These are phyloP conservation scores for Tetrapisispora phaffii DNA, from an alignment of 805 yeast genomes.

Conservation along the genomic window DNA sequence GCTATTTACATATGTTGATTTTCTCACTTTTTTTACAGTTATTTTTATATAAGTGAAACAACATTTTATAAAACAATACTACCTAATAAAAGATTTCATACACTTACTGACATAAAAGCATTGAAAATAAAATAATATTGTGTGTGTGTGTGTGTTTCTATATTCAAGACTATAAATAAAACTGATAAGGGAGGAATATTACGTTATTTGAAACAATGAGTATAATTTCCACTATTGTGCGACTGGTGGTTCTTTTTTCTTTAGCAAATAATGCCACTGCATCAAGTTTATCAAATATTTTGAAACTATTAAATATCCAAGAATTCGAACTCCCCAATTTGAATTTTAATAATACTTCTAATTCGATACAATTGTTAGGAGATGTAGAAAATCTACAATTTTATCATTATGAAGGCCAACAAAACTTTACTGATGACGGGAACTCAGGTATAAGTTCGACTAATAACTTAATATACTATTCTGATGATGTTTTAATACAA, in stretches of 20 bases:
- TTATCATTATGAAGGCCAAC: constrained; percentile 24
- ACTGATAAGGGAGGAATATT: too few species aligned
- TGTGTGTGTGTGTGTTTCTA: too few species aligned
- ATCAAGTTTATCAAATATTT: constrained; percentile 15
- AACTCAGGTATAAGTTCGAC: constrained; percentile 1
- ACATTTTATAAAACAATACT: too few species aligned
- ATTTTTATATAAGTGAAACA: too few species aligned
- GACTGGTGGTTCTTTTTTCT: background rate
- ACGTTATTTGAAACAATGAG: background rate
- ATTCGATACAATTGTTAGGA: constrained; percentile 18
- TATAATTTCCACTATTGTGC: background rate
- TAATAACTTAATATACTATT: constrained; percentile 18
- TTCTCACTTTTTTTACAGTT: too few species aligned
- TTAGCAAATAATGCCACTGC: constrained; percentile 1
- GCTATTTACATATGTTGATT: too few species aligned
- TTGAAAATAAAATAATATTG: too few species aligned
- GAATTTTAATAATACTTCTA: constrained; percentile 7
- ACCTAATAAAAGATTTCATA: too few species aligned
- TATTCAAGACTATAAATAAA: too few species aligned
- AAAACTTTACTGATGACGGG: constrained; percentile 20
- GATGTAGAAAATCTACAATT: constrained; percentile 15
- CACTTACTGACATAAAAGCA: too few species aligned
- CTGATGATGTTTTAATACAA: constrained; percentile 20
- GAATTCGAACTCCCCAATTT: constrained; percentile 9
- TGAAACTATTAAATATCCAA: constrained; percentile 9